Conservation (phyloP, 768 basidiomycete species). For the Lentinula edodes region DNA sequence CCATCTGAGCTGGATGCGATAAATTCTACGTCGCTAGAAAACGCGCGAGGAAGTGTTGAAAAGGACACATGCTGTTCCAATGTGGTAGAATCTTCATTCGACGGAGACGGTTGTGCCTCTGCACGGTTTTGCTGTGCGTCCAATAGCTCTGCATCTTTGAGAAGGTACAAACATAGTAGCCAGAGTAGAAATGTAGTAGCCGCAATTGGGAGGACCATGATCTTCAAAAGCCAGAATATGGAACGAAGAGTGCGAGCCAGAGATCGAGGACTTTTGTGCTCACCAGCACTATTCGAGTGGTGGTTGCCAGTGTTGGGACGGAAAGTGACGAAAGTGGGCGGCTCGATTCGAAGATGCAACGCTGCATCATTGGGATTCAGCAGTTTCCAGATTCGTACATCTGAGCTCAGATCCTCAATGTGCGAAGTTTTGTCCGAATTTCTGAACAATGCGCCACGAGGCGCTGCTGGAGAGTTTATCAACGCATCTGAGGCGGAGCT, state of each 20-base stretch:
- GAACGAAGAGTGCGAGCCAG: conserved; percentile 45
- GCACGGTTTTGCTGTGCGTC: conserved; percentile 74
- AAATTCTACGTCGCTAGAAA: conserved; percentile 78
- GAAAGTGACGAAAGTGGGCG: conserved; percentile 73
- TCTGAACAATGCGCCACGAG: conserved; percentile 12
- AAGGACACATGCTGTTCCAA: conserved; percentile 49
- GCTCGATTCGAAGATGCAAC: conserved; percentile 73
- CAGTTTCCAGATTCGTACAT: conserved; percentile 69
- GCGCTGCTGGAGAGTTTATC: conserved; percentile 17
- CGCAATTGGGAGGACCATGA: conserved; percentile 81
- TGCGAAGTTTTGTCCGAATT: conserved; percentile 11
- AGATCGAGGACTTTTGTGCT: conserved; percentile 14
- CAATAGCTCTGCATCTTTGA: conserved; percentile 88
- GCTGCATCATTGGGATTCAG: conserved; percentile 65
- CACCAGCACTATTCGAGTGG: not conserved
- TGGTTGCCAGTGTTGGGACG: conserved; percentile 30
- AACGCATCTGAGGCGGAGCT: conserved; percentile 21
- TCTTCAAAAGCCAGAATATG: conserved; percentile 71
- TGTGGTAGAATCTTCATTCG: conserved; percentile 21
- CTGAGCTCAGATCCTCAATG: conserved; percentile 26
- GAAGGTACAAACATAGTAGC: conserved; percentile 72
- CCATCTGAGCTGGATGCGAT: conserved; percentile 68
- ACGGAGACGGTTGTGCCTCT: conserved; percentile 33
- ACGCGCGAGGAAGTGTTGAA: conserved; percentile 73
- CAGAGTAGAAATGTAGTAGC: conserved; percentile 72